Evolutionary conservation across 2,329 filamentous ascomycete species (phyloP), one percentile per base, ranked within the genome.

Genomic region (Trichothecium sympodiale): DNA sequence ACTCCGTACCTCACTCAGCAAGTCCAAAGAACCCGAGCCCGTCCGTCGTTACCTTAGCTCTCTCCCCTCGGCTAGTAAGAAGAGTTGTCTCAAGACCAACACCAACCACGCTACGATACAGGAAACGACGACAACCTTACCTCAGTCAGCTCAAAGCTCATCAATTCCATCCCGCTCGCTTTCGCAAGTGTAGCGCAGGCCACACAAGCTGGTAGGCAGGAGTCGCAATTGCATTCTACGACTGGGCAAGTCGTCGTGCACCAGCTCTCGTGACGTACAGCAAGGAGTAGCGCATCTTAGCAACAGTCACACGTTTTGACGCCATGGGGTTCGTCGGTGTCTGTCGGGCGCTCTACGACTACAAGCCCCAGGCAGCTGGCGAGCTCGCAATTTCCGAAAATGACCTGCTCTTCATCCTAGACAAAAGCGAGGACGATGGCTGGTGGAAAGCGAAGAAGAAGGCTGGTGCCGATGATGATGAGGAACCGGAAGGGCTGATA

Each of bases 401-500:
- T 40, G 89, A 95, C 60, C 57, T 95, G 43, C 75, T 96, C 40
- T 95, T 88, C 59, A 71, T 95, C 39, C 63, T 94, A 38, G 85
- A 94, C 50, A 93, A 93, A 64, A 82, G 77, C 44, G 56, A 62
- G 34, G 78, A 83, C 25, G 72, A 77, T 78, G 62, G 86, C 55
- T 96, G 91, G 91, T 96, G 91, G 91, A 91, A 80, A 59, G 86
- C 83, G 33, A 94, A 94, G 69, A 94, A 93, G 69, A 85, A 80
- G 64, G 86, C 87, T 44, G 74, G 74, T 23, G 71, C 67, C 17
- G 83, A 88, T 27, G 87, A 94, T 30, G 87, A 94, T 29, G 88
- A 94, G 30, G 88, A 95, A 60, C 88, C 88, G 3, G 77, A 86
- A 48, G 88, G 88, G 41, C 62, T 95, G 53, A 80, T 98, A 40